Evolutionary conservation across 495 filamentous ascomycete species (phyloP), one percentile per base, ranked within the genome.

Genomic region (Penicillium maclennaniae): DNA sequence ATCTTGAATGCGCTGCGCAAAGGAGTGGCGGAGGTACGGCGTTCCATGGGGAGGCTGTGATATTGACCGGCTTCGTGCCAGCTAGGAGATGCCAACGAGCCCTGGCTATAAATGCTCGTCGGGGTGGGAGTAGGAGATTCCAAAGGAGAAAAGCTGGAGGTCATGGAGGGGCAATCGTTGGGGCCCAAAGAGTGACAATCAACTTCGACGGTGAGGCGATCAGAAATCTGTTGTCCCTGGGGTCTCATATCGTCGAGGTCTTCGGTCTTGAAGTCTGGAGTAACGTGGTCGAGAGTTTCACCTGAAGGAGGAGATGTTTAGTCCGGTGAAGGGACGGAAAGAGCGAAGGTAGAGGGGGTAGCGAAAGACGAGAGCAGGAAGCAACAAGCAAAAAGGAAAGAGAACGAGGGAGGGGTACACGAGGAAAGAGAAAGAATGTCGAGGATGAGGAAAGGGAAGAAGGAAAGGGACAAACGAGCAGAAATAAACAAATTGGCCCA

Each of bases 101-200:
- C 60, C 44, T 75, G 71, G 46, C 74, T 74, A 54, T 75, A 75
- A 17, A 74, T 57, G 52, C 69, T 75, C 16, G 72, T 74, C 6
- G 74, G 74, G 1, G 74, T 77, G 1, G 71, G 71, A 20, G 69
- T 75, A 0, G 72, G 72, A 27, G 74, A 77, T 45, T 75, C 72
- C 58, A 74, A 59, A 47, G 71, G 70, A 37, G 72, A 77, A 54
- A 73, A 77, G 53, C 69, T 74, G 8, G 72, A 73, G 41, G 60
- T 69, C 70, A 73, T 75, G 17, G 72, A 75, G n/a, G 70, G 72
- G 59, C 72, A 77, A 49, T 72, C 71, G 64, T 65, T 75, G 23
- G 73, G 67, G 49, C 72, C 70, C 61, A 75, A 50, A 26, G 72
- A 70, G 36, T 64, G 67, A 49, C 72, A 72, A 38, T 77, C 72